These are phyloP conservation scores for Psophocarpus tetragonolobus DNA, from an alignment of 306 rosid genomes.

Conservation along the genomic window DNA sequence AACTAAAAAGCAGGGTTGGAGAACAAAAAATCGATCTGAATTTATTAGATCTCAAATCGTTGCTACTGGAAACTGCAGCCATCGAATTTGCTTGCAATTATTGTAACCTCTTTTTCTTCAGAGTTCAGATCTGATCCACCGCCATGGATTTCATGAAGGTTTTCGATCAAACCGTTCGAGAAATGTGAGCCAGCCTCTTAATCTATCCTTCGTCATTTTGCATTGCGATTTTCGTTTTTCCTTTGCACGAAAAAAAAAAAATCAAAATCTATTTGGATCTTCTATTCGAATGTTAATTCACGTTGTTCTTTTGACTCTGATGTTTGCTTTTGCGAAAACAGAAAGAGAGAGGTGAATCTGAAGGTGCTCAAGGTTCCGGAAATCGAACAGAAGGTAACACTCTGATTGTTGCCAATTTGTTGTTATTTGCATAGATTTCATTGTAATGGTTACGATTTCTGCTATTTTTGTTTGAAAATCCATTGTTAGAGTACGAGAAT, in stretches of 20 bases:
- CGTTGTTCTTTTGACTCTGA: not conserved
- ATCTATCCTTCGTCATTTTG: not conserved
- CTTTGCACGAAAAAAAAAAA: not conserved
- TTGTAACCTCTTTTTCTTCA: not conserved
- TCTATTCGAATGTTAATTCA: conserved; percentile 1
- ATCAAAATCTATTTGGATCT: not conserved
- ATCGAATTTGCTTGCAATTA: conserved; percentile 19
- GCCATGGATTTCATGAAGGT: conserved; percentile 99
- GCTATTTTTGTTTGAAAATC: conserved; percentile 23
- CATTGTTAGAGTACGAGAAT: not conserved
- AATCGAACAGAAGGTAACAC: conserved; percentile 94
- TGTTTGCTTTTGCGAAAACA: conserved; percentile 41
- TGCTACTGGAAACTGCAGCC: conserved; percentile 8
- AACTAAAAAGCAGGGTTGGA: not conserved
- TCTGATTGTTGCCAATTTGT: not conserved
- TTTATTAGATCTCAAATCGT: conserved; percentile 12
- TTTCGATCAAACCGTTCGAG: conserved; percentile 98
- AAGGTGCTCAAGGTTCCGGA: conserved; percentile 98
- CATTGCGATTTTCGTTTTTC: conserved; percentile 18
- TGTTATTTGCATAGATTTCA: conserved; percentile 6
- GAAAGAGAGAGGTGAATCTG: conserved; percentile 99
- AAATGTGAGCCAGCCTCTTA: conserved; percentile 73
- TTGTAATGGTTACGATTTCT: not conserved
- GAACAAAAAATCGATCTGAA: not conserved
- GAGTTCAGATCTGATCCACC: conserved; percentile 41